Evolutionary conservation across 768 basidiomycete genomes (phyloP), one percentile per base, ranked within the genome.

Genomic region (Phanerochaete sordida): DNA sequence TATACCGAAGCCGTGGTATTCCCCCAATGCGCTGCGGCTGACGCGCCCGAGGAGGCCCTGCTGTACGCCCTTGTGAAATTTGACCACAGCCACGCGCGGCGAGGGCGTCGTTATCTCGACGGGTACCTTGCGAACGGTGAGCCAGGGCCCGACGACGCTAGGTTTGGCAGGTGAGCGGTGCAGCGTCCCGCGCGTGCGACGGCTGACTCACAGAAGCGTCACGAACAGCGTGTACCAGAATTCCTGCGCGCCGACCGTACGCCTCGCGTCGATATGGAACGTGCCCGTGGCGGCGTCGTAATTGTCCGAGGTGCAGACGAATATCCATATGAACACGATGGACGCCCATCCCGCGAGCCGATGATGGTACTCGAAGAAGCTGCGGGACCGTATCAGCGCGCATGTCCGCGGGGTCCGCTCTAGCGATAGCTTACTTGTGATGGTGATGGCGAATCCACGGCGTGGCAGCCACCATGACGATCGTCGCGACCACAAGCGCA

Each of bases 361-460:
- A 69, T 92, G 90, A 63, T 88, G 85, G 53, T 88, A 82, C 70
- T 92, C 90, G 65, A 92, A 92, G 26, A 90, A 81, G 68, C 88
- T 91, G 26, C 44, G 13, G 23, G 9, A 43, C n/a, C 15, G 23
- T 23, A 28, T 54, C 21, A 54, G 53, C 24, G 33, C n/a, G n/a
- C n/a, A 6, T 7, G 21, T 8, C 21, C 5, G 35, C 3, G 9
- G 9, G 13, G 3, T 2, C 12, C n/a, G 5, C 16, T 1, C 3
- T 43, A 15, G 24, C 19, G 53, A 33, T 27, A 6, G 72, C 83
- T 67, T 68, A 90, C 88, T 91, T 91, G 77, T 91, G 90, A 64
- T 90, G 87, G n/a, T 82, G 83, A 64, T 90, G 90, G 62, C 90
- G 80, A 49, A 92, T 82, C 87, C 88, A 90, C 26, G 90, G 90